A percentile compares a stretch with the other conserved stretches of the same genome.
Conservation (phyloP, 2,329 filamentous ascomycete species). For the Exophiala sp. region DNA sequence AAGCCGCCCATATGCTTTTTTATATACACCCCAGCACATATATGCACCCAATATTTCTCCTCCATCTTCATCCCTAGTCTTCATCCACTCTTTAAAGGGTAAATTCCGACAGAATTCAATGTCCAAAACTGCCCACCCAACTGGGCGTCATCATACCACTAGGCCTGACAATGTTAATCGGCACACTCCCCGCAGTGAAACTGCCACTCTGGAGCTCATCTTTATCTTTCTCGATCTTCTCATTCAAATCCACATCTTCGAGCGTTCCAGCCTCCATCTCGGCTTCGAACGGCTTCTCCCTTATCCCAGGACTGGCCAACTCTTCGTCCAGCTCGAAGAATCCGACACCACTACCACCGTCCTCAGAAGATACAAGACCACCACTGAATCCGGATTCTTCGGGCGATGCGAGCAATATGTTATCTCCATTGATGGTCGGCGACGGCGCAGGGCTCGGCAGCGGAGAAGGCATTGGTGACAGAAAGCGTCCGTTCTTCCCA, state of each 20-base stretch:
- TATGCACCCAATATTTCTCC: too few relatives aligned
- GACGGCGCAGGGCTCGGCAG: slow-evolving; percentile 15
- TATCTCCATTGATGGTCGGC: slow-evolving; percentile 16
- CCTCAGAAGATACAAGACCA: slow-evolving; percentile 11
- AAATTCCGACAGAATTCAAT: slow-evolving; percentile 10
- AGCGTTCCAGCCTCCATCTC: slow-evolving; percentile 3
- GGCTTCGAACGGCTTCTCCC: slow-evolving; percentile 9
- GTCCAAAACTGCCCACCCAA: slow-evolving; percentile 27
- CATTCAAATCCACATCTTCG: background rate
- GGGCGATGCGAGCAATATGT: slow-evolving; percentile 1
- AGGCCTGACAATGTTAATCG: slow-evolving; percentile 26
- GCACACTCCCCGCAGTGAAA: slow-evolving; percentile 22
- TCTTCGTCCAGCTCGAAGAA: slow-evolving; percentile 30
- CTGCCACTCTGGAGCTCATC: background rate
- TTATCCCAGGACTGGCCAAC: slow-evolving; percentile 20
- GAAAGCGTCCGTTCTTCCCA: slow-evolving; percentile 6
- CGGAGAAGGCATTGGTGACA: slow-evolving; percentile 19
- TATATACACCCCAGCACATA: background rate
- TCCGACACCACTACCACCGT: slow-evolving; percentile 23
- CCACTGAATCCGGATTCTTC: slow-evolving; percentile 15
- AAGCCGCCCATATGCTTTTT: slow-evolving; percentile 3
- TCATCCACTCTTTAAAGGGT: background rate
- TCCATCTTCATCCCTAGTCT: background rate
- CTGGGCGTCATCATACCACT: slow-evolving; percentile 7
- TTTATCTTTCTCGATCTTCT: background rate